Evolutionary conservation across 495 filamentous ascomycete species (phyloP).

Genomic region (Ramalina intermedia): DNA sequence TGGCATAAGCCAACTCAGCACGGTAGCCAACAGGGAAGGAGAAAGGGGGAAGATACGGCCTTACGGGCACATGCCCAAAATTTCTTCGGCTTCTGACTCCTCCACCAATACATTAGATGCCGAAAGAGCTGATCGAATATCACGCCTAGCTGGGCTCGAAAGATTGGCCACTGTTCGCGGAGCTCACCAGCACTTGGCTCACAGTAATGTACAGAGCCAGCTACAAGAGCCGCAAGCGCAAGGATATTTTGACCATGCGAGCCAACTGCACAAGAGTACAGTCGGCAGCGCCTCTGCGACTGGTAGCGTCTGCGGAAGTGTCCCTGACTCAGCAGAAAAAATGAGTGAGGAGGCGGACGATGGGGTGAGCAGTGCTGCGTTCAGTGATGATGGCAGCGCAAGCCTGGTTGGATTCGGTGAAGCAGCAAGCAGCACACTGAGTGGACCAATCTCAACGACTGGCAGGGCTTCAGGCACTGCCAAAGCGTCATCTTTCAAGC

Average conservation of each 20-base stretch:
- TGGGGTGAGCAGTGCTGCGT: slow-evolving; percentile 46
- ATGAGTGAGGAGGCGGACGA: slow-evolving; percentile 61
- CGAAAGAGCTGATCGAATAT: slow-evolving; percentile 87
- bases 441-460: slow-evolving; percentile 46
- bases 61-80: slow-evolving; percentile 38
- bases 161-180: slow-evolving; percentile 55
- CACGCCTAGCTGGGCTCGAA: slow-evolving; percentile 74
- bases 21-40: slow-evolving; percentile 87
- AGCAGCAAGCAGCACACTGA: slow-evolving; percentile 65
- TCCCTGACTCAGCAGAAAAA: slow-evolving; percentile 48
- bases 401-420: slow-evolving; percentile 79
- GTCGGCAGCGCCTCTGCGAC: slow-evolving; percentile 74
- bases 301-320: slow-evolving; percentile 53
- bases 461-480: slow-evolving; percentile 15
- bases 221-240: slow-evolving; percentile 19
- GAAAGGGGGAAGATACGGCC: slow-evolving; percentile 58
- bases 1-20: slow-evolving; percentile 73
- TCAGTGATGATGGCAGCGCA: slow-evolving; percentile 64
- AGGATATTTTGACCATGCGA: slow-evolving; percentile 57
- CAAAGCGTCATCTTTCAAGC: slow-evolving; percentile 1
- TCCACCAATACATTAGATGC: slow-evolving; percentile 65
- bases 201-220: slow-evolving; percentile 7
- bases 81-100: slow-evolving; percentile 33
- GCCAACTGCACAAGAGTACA: slow-evolving; percentile 48
- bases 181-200: slow-evolving; percentile 21